Evolutionary conservation across 2,329 filamentous ascomycete genomes (phyloP).

Genomic region (Fusarium sp.): DNA sequence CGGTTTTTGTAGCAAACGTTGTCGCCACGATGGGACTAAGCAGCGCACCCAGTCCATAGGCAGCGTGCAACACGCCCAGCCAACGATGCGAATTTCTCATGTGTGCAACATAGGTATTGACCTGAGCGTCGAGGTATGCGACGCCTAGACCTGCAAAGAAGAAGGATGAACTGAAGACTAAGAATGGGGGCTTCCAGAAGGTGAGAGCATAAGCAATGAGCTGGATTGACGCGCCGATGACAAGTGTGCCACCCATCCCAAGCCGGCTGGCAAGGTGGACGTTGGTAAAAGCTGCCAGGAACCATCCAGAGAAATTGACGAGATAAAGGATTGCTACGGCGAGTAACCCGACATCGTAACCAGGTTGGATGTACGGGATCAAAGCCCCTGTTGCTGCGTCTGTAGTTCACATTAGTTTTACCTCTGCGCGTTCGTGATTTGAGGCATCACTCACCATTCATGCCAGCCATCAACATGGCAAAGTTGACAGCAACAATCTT

Average conservation of each 20-base stretch:
- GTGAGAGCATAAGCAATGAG: neutral
- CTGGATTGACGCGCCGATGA: neutral
- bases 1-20: neutral
- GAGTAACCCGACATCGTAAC: conserved; percentile 1
- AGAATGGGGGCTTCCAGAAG: neutral
- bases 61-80: neutral
- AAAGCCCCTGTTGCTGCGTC: conserved; percentile 7
- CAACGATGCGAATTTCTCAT: neutral
- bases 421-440: neutral
- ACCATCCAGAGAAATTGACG: conserved; percentile 7
- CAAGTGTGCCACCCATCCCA: neutral
- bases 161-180: neutral
- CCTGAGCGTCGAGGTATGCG: neutral
- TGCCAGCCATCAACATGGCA: neutral
- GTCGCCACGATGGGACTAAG: neutral
- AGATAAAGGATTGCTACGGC: conserved; percentile 4
- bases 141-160: neutral
- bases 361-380: conserved; percentile 2
- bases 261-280: neutral
- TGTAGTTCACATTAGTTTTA: neutral
- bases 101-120: neutral
- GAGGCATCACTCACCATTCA: neutral
- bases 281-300: conserved; percentile 14
- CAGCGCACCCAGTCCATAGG: neutral
- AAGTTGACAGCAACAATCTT: neutral